Conservation (phyloP, 495 filamentous ascomycete genomes). For the Penicillium egyptiacum region DNA sequence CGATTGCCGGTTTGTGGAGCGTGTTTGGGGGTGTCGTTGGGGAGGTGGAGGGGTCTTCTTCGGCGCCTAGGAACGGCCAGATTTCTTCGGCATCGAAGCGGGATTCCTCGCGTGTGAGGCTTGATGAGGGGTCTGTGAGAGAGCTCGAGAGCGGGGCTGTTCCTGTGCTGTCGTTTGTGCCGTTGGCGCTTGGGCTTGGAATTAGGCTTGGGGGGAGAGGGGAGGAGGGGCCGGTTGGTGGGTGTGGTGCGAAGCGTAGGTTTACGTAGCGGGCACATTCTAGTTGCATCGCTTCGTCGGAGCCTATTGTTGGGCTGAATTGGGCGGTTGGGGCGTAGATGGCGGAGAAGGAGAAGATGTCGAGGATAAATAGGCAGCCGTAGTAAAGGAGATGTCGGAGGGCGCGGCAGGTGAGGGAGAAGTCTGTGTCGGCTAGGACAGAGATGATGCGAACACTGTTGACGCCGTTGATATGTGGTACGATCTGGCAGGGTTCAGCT, state of each 20-base stretch:
- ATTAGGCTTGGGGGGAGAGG: conserved; percentile 17
- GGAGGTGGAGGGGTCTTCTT: conserved; percentile 17
- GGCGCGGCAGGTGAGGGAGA: conserved; percentile 77
- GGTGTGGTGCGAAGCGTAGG: conserved; percentile 41
- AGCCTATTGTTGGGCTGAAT: conserved; percentile 69
- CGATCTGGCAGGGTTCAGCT: conserved; percentile 46
- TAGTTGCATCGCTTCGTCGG: conserved; percentile 67
- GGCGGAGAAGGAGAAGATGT: conserved; percentile 88
- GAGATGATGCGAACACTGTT: conserved; percentile 84
- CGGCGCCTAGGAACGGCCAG: conserved; percentile 42
- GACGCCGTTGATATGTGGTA: conserved; percentile 85
- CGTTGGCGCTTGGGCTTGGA: conserved; percentile 10
- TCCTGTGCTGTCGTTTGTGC: conserved; percentile 10
- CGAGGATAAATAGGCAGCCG: conserved; percentile 79
- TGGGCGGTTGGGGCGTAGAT: conserved; percentile 84
- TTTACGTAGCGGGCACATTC: conserved; percentile 86
- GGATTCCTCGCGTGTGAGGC: conserved; percentile 24
- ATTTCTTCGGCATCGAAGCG: conserved; percentile 44
- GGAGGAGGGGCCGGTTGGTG: conserved; percentile 26
- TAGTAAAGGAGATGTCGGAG: conserved; percentile 90
- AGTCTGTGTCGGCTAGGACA: conserved; percentile 76
- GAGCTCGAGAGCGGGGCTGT: conserved; percentile 20
- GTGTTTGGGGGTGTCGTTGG: not conserved
- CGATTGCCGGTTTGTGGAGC: conserved; percentile 16
- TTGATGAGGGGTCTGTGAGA: conserved; percentile 22